Conservation (phyloP, 768 basidiomycete genomes). For the Porphyrellus cyaneotinctus region DNA sequence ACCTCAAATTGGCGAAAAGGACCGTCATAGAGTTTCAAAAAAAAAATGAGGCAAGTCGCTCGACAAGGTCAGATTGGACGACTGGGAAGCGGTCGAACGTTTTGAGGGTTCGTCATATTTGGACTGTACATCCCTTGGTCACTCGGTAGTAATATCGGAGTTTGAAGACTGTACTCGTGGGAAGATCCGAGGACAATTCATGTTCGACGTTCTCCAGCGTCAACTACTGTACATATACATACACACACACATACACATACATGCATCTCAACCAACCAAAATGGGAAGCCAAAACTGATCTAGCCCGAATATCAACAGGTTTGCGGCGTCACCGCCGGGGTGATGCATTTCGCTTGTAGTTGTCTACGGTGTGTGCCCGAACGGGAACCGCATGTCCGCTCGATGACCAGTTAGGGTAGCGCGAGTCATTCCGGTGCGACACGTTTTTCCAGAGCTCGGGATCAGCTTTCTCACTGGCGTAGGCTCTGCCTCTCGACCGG, state of each 20-base stretch:
- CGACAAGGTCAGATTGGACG: slow-evolving; percentile 5
- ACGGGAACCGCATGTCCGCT: slow-evolving; percentile 19
- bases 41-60: background rate
- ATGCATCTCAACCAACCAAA: slow-evolving; percentile 11
- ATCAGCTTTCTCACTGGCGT: slow-evolving; percentile 26
- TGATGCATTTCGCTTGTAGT: slow-evolving; percentile 40
- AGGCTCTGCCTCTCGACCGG: slow-evolving; percentile 34
- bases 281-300: slow-evolving; percentile 5
- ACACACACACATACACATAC: too few relatives aligned
- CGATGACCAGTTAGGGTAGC: slow-evolving; percentile 19
- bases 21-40: slow-evolving; percentile 46
- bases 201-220: too few relatives aligned
- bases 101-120: slow-evolving; percentile 15
- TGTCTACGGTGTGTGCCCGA: slow-evolving; percentile 32
- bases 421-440: slow-evolving; percentile 20
- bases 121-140: slow-evolving; percentile 1
- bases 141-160: slow-evolving; percentile 13
- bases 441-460: slow-evolving; percentile 20
- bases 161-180: background rate
- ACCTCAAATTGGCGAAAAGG: slow-evolving; percentile 53
- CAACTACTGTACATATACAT: slow-evolving; percentile 18
- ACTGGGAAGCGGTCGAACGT: slow-evolving; percentile 17
- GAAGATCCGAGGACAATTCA: background rate
- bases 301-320: slow-evolving; percentile 7
- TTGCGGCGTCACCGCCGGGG: slow-evolving; percentile 39